Percentiles rank a stretch among this genome's conserved stretches.
Conservation (phyloP, 2,329 filamentous ascomycete genomes). For the Fusarium pseudoanthophilum region DNA sequence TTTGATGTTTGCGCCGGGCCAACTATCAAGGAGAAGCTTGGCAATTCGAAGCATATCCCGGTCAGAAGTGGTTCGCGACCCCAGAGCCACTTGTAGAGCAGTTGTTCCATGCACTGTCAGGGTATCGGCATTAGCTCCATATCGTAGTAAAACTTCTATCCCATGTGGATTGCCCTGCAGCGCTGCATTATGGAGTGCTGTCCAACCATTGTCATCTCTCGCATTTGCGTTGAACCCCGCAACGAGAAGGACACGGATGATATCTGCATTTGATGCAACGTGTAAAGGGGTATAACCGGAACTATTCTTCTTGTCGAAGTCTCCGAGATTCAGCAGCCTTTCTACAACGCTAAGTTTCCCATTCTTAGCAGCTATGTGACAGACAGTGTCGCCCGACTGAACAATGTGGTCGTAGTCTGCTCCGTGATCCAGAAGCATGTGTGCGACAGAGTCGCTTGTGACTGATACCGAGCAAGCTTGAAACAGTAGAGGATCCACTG, state of each 20-base stretch:
- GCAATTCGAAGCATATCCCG: too few species aligned
- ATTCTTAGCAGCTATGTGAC: too few species aligned
- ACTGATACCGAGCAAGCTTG: neutral
- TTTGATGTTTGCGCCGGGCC: too few species aligned
- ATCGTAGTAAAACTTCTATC: neutral
- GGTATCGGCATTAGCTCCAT: neutral
- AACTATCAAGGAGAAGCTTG: too few species aligned
- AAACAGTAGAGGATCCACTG: too few species aligned
- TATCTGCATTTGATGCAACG: neutral
- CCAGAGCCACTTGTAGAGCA: neutral
- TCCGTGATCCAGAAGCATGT: neutral
- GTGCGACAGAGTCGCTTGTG: neutral
- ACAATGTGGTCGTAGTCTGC: too few species aligned
- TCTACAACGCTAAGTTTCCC: neutral
- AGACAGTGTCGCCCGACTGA: too few species aligned
- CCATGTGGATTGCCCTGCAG: neutral
- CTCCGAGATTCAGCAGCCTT: neutral
- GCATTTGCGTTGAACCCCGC: neutral
- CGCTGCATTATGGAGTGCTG: neutral
- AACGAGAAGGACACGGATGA: neutral
- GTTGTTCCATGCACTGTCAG: rapidly evolving
- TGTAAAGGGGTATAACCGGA: neutral
- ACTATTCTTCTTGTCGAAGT: rapidly evolving
- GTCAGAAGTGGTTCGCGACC: rapidly evolving
- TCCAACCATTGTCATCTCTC: neutral